Evolutionary conservation across 768 basidiomycete species (phyloP).

Genomic region (Hygrocybe punicea): DNA sequence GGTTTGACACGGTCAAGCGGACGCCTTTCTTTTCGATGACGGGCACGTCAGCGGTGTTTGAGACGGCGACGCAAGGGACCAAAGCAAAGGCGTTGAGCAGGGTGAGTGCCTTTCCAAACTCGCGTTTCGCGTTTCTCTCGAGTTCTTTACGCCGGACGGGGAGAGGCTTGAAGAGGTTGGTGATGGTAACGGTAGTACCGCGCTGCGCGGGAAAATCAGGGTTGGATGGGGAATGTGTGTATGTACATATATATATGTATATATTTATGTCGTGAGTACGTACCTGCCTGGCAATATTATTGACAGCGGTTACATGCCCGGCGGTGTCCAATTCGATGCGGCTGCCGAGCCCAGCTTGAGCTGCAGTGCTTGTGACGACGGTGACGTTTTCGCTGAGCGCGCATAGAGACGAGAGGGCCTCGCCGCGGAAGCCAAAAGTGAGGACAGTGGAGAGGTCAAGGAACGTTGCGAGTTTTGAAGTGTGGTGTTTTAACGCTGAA

Average conservation of each 20-base stretch:
- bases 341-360: conserved; percentile 74
- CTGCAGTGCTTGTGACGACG: conserved; percentile 69
- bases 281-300: conserved; percentile 77
- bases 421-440: conserved; percentile 94
- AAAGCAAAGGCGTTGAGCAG: conserved; percentile 87
- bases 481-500: conserved; percentile 87
- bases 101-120: conserved; percentile 80
- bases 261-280: no score
- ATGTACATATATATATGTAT: no score
- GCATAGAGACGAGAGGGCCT: conserved; percentile 92
- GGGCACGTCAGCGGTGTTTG: conserved; percentile 40
- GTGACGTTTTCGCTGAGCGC: conserved; percentile 69
- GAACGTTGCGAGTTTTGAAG: conserved; percentile 82
- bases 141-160: conserved; percentile 93
- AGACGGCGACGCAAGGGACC: conserved; percentile 74
- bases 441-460: conserved; percentile 65
- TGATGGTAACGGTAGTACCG: conserved; percentile 78
- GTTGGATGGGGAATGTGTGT: not conserved
- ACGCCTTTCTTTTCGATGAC: conserved; percentile 42
- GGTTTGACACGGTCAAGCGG: conserved; percentile 70
- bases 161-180: conserved; percentile 71
- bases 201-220: conserved; percentile 47
- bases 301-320: conserved; percentile 56
- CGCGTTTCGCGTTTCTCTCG: conserved; percentile 82
- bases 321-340: conserved; percentile 66